Base-by-base conservation (phyloP, 2,329 filamentous ascomycete genomes). In the Nigrospora oryzae region DNA sequence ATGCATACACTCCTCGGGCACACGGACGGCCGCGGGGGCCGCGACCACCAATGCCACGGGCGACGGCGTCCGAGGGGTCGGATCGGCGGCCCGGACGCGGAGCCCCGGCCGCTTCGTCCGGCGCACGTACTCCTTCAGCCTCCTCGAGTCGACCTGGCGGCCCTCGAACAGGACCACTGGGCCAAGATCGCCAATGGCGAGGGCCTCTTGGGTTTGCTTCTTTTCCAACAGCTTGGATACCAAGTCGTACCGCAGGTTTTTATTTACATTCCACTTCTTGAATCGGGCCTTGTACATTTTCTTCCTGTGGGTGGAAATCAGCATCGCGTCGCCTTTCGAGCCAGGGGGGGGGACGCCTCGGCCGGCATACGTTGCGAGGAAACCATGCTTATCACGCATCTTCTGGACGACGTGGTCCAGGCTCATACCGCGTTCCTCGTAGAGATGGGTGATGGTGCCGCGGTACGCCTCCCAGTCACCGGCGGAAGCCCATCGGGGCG, bases 211-310 rank as follows among this genome's bases (percentile, higher is more conserved):
- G 39, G 16, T 12, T 15, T 41, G 39, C 16, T 34, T 33, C 7
- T 34, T 31, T 31, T 23, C 31, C 17, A 41, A 33, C 16, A 41
- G 16, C 31, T 41, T 31, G 8, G 39, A 41, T 7, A 41, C 39
- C 23, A 33, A 23, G 11, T 41, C 39, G n/a, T 41, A 41, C 23
- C 39, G 39, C 31, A 41, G 16, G 19, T 41, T 41, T 31, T 41
- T 41, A 13, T 41, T 31, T 19, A 41, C 31, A 23, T 33, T 33
- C 39, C 39, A 41, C 12, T 33, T 19, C 30, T 41, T 41, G 39
- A 41, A 41, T 16, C 39, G 17, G 31, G 31, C 31, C 16, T 41
- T 41, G 15, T 41, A 41, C 39, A 41, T 41, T 33, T 41, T 41
- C 33, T 40, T 41, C 14, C 39, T 41, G 32, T 33, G 31, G 31